These are phyloP conservation scores for Rhipidocladum racemiflorum DNA, from an alignment of 176 grass and related monocot species.

Conservation along the genomic window DNA sequence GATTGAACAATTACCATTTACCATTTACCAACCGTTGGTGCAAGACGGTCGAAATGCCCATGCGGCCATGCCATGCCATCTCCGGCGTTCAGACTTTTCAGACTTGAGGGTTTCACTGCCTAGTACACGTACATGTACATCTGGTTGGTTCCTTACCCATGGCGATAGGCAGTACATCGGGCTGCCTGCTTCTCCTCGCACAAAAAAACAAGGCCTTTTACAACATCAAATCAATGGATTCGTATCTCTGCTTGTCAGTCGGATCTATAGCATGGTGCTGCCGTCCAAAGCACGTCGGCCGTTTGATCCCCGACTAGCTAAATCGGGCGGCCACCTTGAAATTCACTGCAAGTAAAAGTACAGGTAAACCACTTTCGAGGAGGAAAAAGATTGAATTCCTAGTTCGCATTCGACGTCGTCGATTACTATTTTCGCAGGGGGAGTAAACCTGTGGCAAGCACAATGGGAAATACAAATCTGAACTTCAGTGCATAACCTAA, in stretches of 20 bases:
- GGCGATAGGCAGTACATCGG: neutral
- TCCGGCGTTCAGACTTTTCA: neutral
- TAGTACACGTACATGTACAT: neutral
- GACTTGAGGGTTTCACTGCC: neutral
- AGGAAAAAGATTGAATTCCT: neutral
- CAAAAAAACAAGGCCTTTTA: neutral
- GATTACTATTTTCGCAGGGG: neutral
- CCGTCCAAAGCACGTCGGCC: neutral
- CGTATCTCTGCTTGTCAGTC: neutral
- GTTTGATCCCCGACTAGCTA: neutral
- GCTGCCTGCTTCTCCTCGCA: neutral
- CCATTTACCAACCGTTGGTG: neutral
- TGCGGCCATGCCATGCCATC: neutral
- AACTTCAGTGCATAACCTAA: neutral
- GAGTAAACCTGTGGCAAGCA: neutral
- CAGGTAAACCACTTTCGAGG: neutral
- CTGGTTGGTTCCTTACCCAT: neutral
- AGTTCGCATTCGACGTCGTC: neutral
- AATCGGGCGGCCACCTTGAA: neutral
- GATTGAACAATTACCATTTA: neutral
- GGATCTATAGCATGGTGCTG: neutral
- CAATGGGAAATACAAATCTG: neutral
- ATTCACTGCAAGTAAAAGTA: neutral
- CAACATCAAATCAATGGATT: constrained; percentile 22
- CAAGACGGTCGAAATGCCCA: neutral